A percentile compares a stretch with the other conserved stretches of the same genome.
Evolutionary conservation across 1,284 basidiomycete species (phyloP).

Genomic region (Meira nashicola): DNA sequence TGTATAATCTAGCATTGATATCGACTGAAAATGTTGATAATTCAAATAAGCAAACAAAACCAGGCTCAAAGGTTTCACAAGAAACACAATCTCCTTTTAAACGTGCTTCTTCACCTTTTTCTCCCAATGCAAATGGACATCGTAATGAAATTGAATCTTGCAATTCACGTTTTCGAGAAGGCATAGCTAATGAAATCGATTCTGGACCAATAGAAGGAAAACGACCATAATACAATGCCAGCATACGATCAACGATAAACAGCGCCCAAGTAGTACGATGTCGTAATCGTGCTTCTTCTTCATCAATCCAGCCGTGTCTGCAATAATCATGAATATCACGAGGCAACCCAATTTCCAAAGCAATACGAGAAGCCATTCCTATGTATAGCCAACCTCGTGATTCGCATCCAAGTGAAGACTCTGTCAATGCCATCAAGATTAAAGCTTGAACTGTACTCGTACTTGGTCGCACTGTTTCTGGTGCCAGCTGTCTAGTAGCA

Average conservation of each 20-base stretch:
- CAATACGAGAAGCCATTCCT: constrained; percentile 9
- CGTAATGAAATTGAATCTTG: not conserved
- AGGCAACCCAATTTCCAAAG: constrained; percentile 3
- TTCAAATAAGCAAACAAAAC: not conserved
- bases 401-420: constrained; percentile 3
- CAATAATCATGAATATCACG: constrained; percentile 6
- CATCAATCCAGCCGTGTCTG: not conserved
- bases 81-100: not conserved
- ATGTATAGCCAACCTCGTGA: constrained; percentile 7
- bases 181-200: not conserved
- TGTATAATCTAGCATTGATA: constrained; percentile 4
- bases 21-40: constrained; percentile 1
- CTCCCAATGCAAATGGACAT: not conserved
- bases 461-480: no score
- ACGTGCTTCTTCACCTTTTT: not conserved
- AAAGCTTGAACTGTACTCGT: constrained; percentile 1
- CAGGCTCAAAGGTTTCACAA: not conserved
- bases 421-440: not conserved
- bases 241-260: not conserved
- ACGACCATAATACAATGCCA: constrained; percentile 7
- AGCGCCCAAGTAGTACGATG: constrained; percentile 5
- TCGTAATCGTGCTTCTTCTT: not conserved
- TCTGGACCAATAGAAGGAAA: not conserved
- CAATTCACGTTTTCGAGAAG: not conserved
- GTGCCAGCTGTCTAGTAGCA: no score